These are phyloP conservation scores for Scolecobasidium constrictum DNA, from an alignment of 2,329 filamentous ascomycete species.

Conservation along the genomic window DNA sequence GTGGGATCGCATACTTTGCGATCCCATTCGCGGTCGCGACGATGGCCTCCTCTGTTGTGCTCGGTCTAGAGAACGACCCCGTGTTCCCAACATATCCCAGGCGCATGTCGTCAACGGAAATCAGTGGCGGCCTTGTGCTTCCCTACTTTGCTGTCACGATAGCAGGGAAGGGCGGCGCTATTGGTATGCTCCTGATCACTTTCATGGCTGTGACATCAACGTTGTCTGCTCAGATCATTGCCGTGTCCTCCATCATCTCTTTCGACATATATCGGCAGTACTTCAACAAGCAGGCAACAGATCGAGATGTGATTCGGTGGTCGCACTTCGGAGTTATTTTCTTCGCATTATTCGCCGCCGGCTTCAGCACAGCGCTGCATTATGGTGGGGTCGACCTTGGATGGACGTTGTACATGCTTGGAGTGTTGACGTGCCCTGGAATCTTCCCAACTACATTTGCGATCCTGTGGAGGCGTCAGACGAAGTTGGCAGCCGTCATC, in stretches of 20 bases:
- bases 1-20: slow-evolving; percentile 43
- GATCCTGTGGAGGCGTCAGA: slow-evolving; percentile 42
- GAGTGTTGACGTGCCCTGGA: slow-evolving; percentile 41
- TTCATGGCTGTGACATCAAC: slow-evolving; percentile 37
- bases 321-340: slow-evolving; percentile 43
- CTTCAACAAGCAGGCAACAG: slow-evolving; percentile 34
- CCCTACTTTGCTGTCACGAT: slow-evolving; percentile 29
- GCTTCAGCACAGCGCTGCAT: slow-evolving; percentile 41
- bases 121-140: slow-evolving; percentile 26
- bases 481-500: slow-evolving; percentile 37
- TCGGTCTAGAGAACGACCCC: slow-evolving; percentile 36
- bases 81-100: slow-evolving; percentile 45
- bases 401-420: slow-evolving; percentile 45
- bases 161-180: slow-evolving; percentile 28
- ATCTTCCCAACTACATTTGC: slow-evolving; percentile 44
- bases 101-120: slow-evolving; percentile 26
- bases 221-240: slow-evolving; percentile 41
- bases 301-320: slow-evolving; percentile 39
- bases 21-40: slow-evolving; percentile 45
- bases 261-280: slow-evolving; percentile 45
- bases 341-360: slow-evolving; percentile 40
- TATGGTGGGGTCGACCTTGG: slow-evolving; percentile 44
- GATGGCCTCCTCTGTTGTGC: slow-evolving; percentile 36
- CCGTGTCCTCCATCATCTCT: slow-evolving; percentile 42
- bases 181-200: slow-evolving; percentile 25